A percentile compares a stretch with the other conserved stretches of the same genome.
Evolutionary conservation across 495 filamentous ascomycete species (phyloP).

Genomic region (Letharia columbiana): DNA sequence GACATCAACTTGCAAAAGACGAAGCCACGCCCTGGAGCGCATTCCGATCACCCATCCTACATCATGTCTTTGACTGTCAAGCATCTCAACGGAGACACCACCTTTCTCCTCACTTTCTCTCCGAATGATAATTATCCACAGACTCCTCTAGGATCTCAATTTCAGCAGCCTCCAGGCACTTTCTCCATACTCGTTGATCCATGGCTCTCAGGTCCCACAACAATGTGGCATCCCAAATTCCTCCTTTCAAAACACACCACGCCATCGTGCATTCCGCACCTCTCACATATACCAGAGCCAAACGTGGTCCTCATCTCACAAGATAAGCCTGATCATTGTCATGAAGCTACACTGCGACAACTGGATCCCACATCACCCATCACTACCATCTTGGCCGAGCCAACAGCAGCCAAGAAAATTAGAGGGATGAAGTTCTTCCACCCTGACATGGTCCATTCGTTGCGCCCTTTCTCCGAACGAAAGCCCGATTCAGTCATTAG

Average conservation of each 20-base stretch:
- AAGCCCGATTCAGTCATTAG: slow-evolving; percentile 39
- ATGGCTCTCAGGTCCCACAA: slow-evolving; percentile 56
- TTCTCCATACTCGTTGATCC: slow-evolving; percentile 65
- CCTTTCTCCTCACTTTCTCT: slow-evolving; percentile 58
- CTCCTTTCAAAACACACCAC: slow-evolving; percentile 46
- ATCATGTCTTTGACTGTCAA: slow-evolving; percentile 58
- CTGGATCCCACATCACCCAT: slow-evolving; percentile 43
- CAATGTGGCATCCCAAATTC: slow-evolving; percentile 53
- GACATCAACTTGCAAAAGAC: background rate
- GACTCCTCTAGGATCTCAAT: slow-evolving; percentile 19
- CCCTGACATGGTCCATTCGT: slow-evolving; percentile 39
- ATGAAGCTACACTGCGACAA: slow-evolving; percentile 55
- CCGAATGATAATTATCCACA: slow-evolving; percentile 34
- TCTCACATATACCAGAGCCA: slow-evolving; percentile 51
- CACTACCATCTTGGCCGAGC: slow-evolving; percentile 57
- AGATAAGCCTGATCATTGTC: slow-evolving; percentile 61
- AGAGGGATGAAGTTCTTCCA: slow-evolving; percentile 58
- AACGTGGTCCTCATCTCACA: slow-evolving; percentile 64
- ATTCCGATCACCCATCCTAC: slow-evolving; percentile 1
- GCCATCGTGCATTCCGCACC: slow-evolving; percentile 48
- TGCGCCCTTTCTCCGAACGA: slow-evolving; percentile 41
- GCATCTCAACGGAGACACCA: slow-evolving; percentile 61
- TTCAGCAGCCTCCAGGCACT: slow-evolving; percentile 33
- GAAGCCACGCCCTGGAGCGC: background rate
- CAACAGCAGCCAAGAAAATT: slow-evolving; percentile 52